phyloP scores from a whole-genome alignment of 352 stramenopile species.

The Globisporangium ultimum region DNA sequence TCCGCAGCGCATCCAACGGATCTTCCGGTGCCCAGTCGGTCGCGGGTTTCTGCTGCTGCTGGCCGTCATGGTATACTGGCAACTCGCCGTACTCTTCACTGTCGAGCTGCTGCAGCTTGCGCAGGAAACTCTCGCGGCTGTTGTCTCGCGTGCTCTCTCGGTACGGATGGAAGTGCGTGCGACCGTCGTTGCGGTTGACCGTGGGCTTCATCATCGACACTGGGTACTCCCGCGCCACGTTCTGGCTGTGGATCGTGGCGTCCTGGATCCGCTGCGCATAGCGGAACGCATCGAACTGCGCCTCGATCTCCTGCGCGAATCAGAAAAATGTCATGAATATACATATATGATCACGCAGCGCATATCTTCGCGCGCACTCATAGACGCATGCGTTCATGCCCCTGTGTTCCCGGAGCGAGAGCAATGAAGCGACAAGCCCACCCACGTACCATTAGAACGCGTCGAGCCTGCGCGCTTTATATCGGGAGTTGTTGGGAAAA shows the following conservation, averaged over 20 bases:
- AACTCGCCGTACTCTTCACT: slow-evolving; percentile 38
- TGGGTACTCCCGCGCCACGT: slow-evolving; percentile 38
- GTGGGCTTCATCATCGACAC: slow-evolving; percentile 30
- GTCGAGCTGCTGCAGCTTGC: slow-evolving; percentile 38
- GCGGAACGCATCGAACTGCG: slow-evolving; percentile 38
- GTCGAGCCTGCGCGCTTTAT: too few relatives aligned
- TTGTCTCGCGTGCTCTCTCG: slow-evolving; percentile 9
- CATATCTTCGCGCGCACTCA: too few relatives aligned
- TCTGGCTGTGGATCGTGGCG: slow-evolving; percentile 43
- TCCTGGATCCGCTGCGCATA: slow-evolving; percentile 49
- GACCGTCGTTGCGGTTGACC: not conserved
- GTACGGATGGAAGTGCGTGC: slow-evolving; percentile 9
- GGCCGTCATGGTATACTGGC: slow-evolving; percentile 21
- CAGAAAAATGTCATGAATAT: too few relatives aligned
- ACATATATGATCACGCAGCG: too few relatives aligned
- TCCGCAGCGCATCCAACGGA: slow-evolving; percentile 26
- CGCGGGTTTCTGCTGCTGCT: slow-evolving; percentile 22
- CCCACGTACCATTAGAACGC: too few relatives aligned
- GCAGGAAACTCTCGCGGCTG: slow-evolving; percentile 35
- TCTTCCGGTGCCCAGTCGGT: slow-evolving; percentile 26
- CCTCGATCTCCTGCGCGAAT: slow-evolving; percentile 32
- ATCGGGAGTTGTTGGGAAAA: too few relatives aligned
- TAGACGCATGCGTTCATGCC: too few relatives aligned
- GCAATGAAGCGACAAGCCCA: too few relatives aligned
- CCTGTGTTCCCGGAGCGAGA: too few relatives aligned